phyloP scores from a whole-genome alignment of 176 grass and related monocot species.

The Alopecurus myosuroides region DNA sequence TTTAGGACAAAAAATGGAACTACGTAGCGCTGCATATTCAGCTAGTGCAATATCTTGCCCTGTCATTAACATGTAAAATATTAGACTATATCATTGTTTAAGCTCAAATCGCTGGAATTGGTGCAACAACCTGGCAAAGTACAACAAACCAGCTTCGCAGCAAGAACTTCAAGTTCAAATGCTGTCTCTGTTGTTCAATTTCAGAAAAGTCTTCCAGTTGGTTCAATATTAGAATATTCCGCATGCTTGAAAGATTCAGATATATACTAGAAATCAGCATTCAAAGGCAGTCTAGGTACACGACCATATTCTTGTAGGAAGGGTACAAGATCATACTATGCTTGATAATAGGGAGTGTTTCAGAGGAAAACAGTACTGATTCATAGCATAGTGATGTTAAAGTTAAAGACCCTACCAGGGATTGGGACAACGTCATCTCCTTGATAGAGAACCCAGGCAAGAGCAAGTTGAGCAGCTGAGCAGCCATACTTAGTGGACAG shows the following conservation, averaged over 20 bases:
- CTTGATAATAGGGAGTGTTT: background rate
- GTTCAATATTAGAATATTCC: background rate
- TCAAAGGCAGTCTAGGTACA: background rate
- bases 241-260: slow-evolving; percentile 3
- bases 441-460: slow-evolving; percentile 71
- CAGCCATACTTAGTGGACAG: slow-evolving; percentile 50
- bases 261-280: background rate
- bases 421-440: slow-evolving; percentile 70
- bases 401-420: slow-evolving; percentile 44
- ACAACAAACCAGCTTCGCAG: background rate
- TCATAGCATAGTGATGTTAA: background rate
- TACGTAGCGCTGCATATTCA: background rate
- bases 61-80: background rate
- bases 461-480: slow-evolving; percentile 61
- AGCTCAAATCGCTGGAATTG: background rate
- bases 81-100: background rate
- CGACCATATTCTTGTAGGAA: background rate
- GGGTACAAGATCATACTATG: background rate
- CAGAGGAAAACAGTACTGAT: background rate
- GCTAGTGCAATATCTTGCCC: background rate
- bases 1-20: background rate
- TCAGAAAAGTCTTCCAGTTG: background rate
- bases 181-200: slow-evolving; percentile 10
- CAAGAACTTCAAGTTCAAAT: background rate
- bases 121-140: background rate